Evolutionary conservation across 2,329 filamentous ascomycete species (phyloP), one percentile per base, ranked within the genome.

Genomic region (Ceratocystis eucalypticola): DNA sequence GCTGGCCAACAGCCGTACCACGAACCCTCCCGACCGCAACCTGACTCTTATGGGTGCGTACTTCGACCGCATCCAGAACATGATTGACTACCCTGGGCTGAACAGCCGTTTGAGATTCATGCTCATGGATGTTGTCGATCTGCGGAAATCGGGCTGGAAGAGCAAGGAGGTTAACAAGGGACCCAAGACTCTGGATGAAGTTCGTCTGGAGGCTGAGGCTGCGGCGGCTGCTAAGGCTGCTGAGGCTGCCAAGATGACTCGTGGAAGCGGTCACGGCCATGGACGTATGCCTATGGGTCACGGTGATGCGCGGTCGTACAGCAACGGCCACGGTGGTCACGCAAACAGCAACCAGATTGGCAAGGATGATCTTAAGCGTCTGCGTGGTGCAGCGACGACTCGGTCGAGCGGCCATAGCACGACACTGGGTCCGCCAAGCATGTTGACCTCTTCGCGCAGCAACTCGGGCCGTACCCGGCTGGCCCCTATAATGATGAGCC

Each of bases 161-260:
- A 91, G 90, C 67, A 96, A 96, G 81, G 91, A 96, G 74, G 79
- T 80, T 65, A 88, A 92, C 78, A 97, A 97, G 81, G 94, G 94
- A 46, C 94, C 94, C 68, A 96, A 96, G 86, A 99, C 94, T 7
- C 88, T 99, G 65, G 86, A 91, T 3, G 89, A 97, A 78, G 89
- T 99, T 71, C 89, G 91, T 74, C 88, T 87, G 71, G 88, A 91
- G 76, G 84, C 83, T 68, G 88, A 91, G 77, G 91, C 91, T 70
- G 82, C 84, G 65, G 88, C 87, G 69, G 88, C 88, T 57, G 86
- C 88, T 71, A 92, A 93, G 77, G 90, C 91, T 68, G 88, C 66
- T 10, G 66, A 67, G 30, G 62, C 62, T 44, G 65, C 65, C 69
- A 80, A 74, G 73, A 85, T 78, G 75, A 83, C 84, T 73, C 83